A percentile compares a stretch with the other conserved stretches of the same genome.
These are phyloP conservation scores for Mediolabrus comicus DNA, from an alignment of 108 stramenopile species.

Conservation along the genomic window DNA sequence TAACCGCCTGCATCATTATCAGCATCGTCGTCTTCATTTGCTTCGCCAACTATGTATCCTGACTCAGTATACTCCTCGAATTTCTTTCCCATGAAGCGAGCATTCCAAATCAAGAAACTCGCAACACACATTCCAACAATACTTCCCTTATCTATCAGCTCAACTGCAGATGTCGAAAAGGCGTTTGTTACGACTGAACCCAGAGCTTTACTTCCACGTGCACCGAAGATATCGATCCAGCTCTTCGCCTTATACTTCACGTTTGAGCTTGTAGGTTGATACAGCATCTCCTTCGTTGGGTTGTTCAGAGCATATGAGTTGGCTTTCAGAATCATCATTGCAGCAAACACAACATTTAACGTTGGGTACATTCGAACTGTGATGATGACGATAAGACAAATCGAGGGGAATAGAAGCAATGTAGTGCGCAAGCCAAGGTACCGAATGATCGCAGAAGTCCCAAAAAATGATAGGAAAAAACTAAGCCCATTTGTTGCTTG, in stretches of 20 bases:
- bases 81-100: conserved; percentile 87
- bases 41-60: conserved; percentile 90
- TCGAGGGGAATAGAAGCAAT: conserved; percentile 89
- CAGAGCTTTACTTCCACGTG: conserved; percentile 91
- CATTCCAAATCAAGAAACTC: conserved; percentile 94
- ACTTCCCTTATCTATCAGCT: conserved; percentile 86
- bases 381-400: conserved; percentile 83
- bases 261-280: conserved; percentile 91
- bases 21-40: conserved; percentile 45
- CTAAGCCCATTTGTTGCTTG: conserved; percentile 93
- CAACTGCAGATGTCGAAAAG: conserved; percentile 77
- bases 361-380: conserved; percentile 81
- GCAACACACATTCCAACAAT: conserved; percentile 88
- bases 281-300: conserved; percentile 97
- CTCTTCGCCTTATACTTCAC: conserved; percentile 97
- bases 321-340: conserved; percentile 96
- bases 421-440: conserved; percentile 88
- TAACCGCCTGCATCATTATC: conserved; percentile 34
- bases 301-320: conserved; percentile 96
- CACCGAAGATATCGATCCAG: conserved; percentile 99
- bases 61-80: conserved; percentile 91
- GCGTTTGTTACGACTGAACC: conserved; percentile 95
- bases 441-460: conserved; percentile 95
- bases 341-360: conserved; percentile 91
- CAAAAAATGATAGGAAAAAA: conserved; percentile 90